Conservation (phyloP, 2,329 filamentous ascomycete species). For the Fusarium buxicola region DNA sequence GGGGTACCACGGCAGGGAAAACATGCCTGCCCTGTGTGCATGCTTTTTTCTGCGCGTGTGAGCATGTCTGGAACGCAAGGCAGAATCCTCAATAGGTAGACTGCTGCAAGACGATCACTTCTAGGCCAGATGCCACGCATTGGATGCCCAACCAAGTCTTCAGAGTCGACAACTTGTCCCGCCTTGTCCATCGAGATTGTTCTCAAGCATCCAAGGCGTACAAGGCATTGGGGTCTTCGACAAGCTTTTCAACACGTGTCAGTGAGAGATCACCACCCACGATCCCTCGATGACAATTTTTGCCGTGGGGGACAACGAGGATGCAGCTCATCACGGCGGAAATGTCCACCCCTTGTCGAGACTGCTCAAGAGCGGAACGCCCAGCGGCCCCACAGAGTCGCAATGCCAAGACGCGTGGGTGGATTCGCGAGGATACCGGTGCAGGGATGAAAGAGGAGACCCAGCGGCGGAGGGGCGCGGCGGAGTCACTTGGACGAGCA, state of each 20-base stretch:
- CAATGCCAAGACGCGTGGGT: slow-evolving; percentile 31
- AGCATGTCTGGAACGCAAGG: slow-evolving; percentile 1
- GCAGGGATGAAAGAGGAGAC: slow-evolving; percentile 14
- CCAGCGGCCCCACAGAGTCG: slow-evolving; percentile 33
- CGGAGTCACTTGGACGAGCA: slow-evolving; percentile 30
- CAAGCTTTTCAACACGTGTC: slow-evolving; percentile 25
- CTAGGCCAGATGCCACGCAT: neutral
- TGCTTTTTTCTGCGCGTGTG: slow-evolving; percentile 1
- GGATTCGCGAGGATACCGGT: slow-evolving; percentile 11
- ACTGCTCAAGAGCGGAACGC: slow-evolving; percentile 27
- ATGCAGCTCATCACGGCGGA: slow-evolving; percentile 14
- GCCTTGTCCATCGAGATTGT: neutral
- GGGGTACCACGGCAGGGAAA: slow-evolving; percentile 7
- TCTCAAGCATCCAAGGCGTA: slow-evolving; percentile 24
- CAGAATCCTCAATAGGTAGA: neutral
- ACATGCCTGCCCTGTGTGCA: neutral
- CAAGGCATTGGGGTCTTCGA: slow-evolving; percentile 17
- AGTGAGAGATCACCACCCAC: slow-evolving; percentile 18
- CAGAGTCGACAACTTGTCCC: neutral
- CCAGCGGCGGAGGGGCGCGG: slow-evolving; percentile 26
- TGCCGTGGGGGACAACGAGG: slow-evolving; percentile 15
- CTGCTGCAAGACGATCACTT: slow-evolving; percentile 14
- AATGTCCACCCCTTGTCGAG: slow-evolving; percentile 17
- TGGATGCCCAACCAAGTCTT: neutral
- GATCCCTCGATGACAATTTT: slow-evolving; percentile 26